Evolutionary conservation across 805 yeast genomes (phyloP), one percentile per base, ranked within the genome.

Genomic region (Huiozyma naganishii): DNA sequence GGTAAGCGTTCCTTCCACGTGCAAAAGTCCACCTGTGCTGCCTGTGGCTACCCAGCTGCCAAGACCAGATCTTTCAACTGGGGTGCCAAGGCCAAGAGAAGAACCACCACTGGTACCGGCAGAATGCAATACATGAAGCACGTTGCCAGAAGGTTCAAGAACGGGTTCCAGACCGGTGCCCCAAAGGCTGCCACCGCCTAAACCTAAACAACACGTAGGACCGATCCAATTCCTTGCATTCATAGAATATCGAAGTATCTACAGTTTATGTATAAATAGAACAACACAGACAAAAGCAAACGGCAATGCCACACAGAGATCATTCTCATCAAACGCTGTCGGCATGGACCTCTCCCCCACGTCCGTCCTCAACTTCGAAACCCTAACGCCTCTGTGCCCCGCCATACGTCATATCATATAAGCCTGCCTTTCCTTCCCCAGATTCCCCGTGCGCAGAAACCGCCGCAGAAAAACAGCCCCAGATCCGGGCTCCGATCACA

Each of bases 1-100:
- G 97, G 97, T 68, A 76, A 79, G 70, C 95, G 97, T 79, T 82
- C 96, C 52, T 90, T 89, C 95, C 97, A 92, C 78, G 76, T 83
- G 71, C 98, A 92, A 80, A 92, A 90, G 95, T 85, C 86, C 82
- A 87, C 95, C 66, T 90, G 98, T 79, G 71, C 97, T 71, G 74
- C 94, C 61, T 90, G 98, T 79, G 98, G 98, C 68, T 90, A 90
- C 83, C 98, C 98, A 76, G 87, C 97, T 67, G 97, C 97, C 65
- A 92, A 92, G 80, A 71, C 83, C 74, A 89, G 98, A 85, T 81
- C 86, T 67, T 83, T 76, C 95, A 92, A 90, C 96, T 90, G 98
- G 98, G 95, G 94, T 73, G 74, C 75, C 61, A 90, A 90, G 84
- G 95, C 97, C 69, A 86, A 89, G 83, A 87, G 98, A 87, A 88